phyloP scores from a whole-genome alignment of 2,329 filamentous ascomycete species.

The Colletotrichum sp. region DNA sequence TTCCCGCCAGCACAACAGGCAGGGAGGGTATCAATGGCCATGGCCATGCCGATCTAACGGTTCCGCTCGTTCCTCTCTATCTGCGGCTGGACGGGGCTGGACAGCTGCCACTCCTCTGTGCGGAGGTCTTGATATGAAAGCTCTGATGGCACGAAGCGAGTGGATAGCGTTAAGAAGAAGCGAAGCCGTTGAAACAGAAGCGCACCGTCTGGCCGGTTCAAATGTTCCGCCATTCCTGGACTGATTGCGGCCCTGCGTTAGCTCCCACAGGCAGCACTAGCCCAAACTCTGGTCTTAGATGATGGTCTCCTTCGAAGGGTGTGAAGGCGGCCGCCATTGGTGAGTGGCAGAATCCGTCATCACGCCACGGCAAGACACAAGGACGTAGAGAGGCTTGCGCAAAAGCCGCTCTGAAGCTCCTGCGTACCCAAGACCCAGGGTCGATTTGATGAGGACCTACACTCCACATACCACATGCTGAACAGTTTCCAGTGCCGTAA shows the following conservation, averaged over 20 bases:
- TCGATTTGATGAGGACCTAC: slow-evolving; percentile 6
- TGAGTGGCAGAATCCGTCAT: not conserved
- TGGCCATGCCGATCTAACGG: not conserved
- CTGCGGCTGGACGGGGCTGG: not conserved
- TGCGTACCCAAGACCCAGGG: not conserved
- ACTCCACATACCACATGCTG: slow-evolving; percentile 11
- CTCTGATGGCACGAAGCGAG: not conserved
- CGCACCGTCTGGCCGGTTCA: slow-evolving; percentile 15
- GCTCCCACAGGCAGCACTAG: not conserved
- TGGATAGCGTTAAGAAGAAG: not conserved
- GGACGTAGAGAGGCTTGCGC: not conserved
- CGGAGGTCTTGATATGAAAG: not conserved
- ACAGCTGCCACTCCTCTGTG: not conserved
- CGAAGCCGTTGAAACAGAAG: slow-evolving; percentile 12
- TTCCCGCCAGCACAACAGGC: not conserved
- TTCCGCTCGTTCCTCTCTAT: not conserved
- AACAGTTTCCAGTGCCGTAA: not conserved
- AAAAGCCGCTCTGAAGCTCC: not conserved
- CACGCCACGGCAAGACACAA: slow-evolving; percentile 17
- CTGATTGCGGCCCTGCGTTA: slow-evolving; percentile 1
- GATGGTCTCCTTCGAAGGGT: not conserved
- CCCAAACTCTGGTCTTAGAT: slow-evolving; percentile 1
- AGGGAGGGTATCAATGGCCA: not conserved
- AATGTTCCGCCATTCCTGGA: slow-evolving; percentile 1
- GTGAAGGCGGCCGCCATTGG: not conserved